Evolutionary conservation across 768 basidiomycete species (phyloP).

Genomic region (Hygrocybe punicea): DNA sequence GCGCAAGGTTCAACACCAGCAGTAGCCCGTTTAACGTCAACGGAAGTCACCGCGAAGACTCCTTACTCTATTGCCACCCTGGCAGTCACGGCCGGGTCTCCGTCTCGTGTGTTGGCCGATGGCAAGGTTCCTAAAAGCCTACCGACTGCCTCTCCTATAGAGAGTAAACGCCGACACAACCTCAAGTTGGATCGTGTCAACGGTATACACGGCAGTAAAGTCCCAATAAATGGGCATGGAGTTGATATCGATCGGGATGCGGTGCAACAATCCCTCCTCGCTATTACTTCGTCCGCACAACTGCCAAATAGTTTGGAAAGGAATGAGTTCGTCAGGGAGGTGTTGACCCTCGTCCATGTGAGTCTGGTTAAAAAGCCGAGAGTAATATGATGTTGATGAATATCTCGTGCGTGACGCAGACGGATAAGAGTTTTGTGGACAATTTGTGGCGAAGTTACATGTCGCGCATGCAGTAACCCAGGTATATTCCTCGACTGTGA

Average conservation of each 20-base stretch:
- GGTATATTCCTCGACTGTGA: not conserved
- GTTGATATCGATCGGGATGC: not conserved
- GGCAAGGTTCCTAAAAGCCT: too few species aligned
- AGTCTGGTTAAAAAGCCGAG: conserved; percentile 20
- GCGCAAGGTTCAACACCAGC: too few species aligned
- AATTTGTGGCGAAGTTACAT: conserved; percentile 49
- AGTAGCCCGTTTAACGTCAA: too few species aligned
- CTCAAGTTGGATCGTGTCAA: not conserved
- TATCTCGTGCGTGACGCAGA: conserved; percentile 37
- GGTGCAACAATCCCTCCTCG: not conserved
- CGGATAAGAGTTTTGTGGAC: conserved; percentile 64
- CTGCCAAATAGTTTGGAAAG: conserved; percentile 32
- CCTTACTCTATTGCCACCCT: too few species aligned
- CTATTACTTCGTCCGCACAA: not conserved
- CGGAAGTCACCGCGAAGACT: too few species aligned
- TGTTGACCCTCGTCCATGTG: conserved; percentile 61
- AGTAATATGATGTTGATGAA: not conserved
- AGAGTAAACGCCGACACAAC: not conserved
- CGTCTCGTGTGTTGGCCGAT: too few species aligned
- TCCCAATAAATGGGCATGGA: not conserved
- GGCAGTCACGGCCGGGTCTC: too few species aligned
- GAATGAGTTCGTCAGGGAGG: conserved; percentile 57
- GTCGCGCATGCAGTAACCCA: not conserved
- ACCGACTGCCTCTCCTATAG: too few species aligned
- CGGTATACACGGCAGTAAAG: too few species aligned